Percentiles rank a stretch among this genome's conserved stretches.
phyloP scores from a whole-genome alignment of 176 grass and related monocot species.

The Triticum aestivum region IWGSC_CS_RefSeq_v2.1 NC_057813.1:613198421-613198920 shows the following conservation, averaged over 20 bases:
- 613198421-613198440: too few species aligned
- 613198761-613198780: background rate
- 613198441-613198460: background rate
- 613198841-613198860: conserved; percentile 4
- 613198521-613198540: background rate
- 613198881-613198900: conserved; percentile 27
- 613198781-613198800: conserved; percentile 12
- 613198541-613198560: background rate
- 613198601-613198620: background rate
- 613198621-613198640: background rate
- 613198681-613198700: background rate
- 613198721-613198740: too few species aligned
- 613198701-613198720: too few species aligned
- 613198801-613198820: conserved; percentile 17
- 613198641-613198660: conserved; percentile 12
- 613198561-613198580: background rate
- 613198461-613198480: background rate
- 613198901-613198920: conserved; percentile 27
- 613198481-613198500: background rate
- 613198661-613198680: background rate
- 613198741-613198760: background rate
- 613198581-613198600: background rate
- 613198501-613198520: background rate
- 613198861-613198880: conserved; percentile 27
- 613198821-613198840: conserved; percentile 13